These are phyloP conservation scores for Albophoma yamanashiensis DNA, from an alignment of 2,329 filamentous ascomycete genomes.

Conservation along the genomic window DNA sequence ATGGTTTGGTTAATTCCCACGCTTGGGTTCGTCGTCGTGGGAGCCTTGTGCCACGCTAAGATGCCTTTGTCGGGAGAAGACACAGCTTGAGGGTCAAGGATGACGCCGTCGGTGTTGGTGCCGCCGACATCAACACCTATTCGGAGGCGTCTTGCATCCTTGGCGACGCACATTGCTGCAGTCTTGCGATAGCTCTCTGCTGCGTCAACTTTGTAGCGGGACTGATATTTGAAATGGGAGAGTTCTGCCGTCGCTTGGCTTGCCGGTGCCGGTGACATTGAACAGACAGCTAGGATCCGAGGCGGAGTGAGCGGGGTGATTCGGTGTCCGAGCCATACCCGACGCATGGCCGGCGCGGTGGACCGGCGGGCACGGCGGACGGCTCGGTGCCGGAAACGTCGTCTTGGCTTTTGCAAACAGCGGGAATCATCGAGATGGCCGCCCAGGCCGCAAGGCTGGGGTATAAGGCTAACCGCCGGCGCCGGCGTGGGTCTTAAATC, in stretches of 20 bases:
- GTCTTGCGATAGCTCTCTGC: not conserved
- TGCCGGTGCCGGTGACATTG: not conserved
- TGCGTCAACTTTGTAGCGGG: not conserved
- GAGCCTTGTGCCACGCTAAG: conserved; percentile 36
- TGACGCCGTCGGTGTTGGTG: conserved; percentile 43
- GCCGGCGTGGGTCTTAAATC: too few relatives aligned
- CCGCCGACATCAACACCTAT: conserved; percentile 38
- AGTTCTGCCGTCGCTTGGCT: not conserved
- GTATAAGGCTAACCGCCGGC: too few relatives aligned
- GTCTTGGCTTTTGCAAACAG: too few relatives aligned
- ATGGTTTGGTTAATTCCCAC: conserved; percentile 34
- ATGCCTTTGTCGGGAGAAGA: conserved; percentile 28
- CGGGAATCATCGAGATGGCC: too few relatives aligned
- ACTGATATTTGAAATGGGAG: not conserved
- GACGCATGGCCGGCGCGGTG: too few relatives aligned
- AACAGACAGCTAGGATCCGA: not conserved
- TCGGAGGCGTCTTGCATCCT: conserved; percentile 16
- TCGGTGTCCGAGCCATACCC: not conserved
- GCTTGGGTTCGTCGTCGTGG: conserved; percentile 37
- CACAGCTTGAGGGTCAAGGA: conserved; percentile 30
- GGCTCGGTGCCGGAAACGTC: too few relatives aligned
- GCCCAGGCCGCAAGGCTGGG: too few relatives aligned
- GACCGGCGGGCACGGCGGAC: too few relatives aligned
- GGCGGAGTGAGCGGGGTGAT: not conserved
- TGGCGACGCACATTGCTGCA: not conserved